Percentiles rank a stretch among this genome's conserved stretches.
These are phyloP conservation scores for Aphanomyces astaci DNA, from an alignment of 352 stramenopile species.

Conservation along the genomic window DNA sequence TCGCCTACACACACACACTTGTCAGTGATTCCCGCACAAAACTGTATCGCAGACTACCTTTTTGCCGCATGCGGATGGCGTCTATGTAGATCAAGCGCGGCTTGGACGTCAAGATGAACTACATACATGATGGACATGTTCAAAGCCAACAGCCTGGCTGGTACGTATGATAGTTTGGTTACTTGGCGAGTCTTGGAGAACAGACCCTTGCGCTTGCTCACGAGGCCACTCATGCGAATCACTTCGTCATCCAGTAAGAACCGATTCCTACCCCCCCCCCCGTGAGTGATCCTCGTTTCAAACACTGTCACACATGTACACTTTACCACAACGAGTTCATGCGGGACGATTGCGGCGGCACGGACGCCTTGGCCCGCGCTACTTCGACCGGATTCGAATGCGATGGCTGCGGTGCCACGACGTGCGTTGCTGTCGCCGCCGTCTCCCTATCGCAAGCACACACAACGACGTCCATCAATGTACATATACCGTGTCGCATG, in stretches of 20 bases:
- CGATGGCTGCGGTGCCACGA: background rate
- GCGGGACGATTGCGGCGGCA: conserved; percentile 49
- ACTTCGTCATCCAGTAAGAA: conserved; percentile 83
- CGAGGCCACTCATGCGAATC: conserved; percentile 73
- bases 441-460: conserved; percentile 11
- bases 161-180: too few relatives aligned
- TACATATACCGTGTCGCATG: too few relatives aligned
- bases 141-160: too few relatives aligned
- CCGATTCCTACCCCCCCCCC: conserved; percentile 51
- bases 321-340: conserved; percentile 64
- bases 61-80: conserved; percentile 85
- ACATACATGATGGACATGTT: too few relatives aligned
- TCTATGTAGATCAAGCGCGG: conserved; percentile 87
- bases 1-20: conserved; percentile 32
- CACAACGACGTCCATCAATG: too few relatives aligned
- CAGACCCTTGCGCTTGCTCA: conserved; percentile 54
- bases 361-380: conserved; percentile 59
- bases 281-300: background rate
- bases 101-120: conserved; percentile 79
- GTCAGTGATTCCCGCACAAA: background rate
- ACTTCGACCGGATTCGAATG: conserved; percentile 70
- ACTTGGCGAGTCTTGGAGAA: conserved; percentile 84
- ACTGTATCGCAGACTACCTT: conserved; percentile 30
- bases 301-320: background rate
- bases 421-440: background rate